phyloP scores from a whole-genome alignment of 2,329 filamentous ascomycete species.

The Pseudocercospora eumusae region DNA sequence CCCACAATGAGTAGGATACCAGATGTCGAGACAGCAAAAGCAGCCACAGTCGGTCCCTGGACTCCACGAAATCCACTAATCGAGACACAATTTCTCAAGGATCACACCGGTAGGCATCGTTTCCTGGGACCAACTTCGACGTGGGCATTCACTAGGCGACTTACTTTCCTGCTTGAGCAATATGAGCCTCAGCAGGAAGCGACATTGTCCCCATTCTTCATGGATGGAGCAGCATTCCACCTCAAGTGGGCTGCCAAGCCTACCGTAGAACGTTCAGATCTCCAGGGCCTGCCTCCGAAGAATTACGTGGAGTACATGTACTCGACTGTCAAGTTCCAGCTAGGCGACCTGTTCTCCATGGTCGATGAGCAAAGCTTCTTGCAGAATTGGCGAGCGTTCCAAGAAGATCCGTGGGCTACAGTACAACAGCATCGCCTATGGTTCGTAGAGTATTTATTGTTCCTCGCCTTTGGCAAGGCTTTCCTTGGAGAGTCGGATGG shows the following conservation, averaged over 20 bases:
- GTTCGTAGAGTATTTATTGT: constrained; percentile 57
- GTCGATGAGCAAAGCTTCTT: constrained; percentile 58
- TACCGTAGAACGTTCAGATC: constrained; percentile 36
- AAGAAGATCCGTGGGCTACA: constrained; percentile 38
- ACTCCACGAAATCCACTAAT: constrained; percentile 6
- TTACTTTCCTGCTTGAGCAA: constrained; percentile 53
- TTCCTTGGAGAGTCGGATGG: constrained; percentile 38
- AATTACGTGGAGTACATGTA: constrained; percentile 57
- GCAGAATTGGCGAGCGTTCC: constrained; percentile 46
- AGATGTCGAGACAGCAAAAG: constrained; percentile 3
- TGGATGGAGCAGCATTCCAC: constrained; percentile 56
- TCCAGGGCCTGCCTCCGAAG: constrained; percentile 50
- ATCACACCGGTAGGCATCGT: constrained; percentile 37
- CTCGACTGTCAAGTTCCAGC: constrained; percentile 60
- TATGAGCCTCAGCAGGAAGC: constrained; percentile 48
- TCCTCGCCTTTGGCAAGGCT: constrained; percentile 59
- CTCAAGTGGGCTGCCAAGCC: constrained; percentile 53
- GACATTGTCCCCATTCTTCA: constrained; percentile 51
- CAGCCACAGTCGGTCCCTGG: constrained; percentile 7
- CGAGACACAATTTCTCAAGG: constrained; percentile 12
- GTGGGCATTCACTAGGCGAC: constrained; percentile 55
- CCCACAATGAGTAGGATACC: not conserved
- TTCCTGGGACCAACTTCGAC: constrained; percentile 60
- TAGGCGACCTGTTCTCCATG: constrained; percentile 56
- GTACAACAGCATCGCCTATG: constrained; percentile 44